Evolutionary conservation across 1,284 basidiomycete species (phyloP), one percentile per base, ranked within the genome.

Genomic region (Boletellus sp.): DNA sequence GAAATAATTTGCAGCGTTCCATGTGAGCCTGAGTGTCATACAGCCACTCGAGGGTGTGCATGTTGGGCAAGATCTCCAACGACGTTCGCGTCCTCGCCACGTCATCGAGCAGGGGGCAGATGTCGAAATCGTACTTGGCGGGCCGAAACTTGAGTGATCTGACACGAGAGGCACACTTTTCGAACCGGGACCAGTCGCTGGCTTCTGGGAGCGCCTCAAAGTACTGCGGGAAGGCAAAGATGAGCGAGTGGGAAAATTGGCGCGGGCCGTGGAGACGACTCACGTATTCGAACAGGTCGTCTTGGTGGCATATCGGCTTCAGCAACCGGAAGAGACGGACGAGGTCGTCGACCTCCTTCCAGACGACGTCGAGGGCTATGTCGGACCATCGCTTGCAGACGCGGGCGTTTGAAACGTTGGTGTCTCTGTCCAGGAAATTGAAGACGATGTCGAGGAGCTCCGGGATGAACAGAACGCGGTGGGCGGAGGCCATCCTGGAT

Each of bases 111-210:
- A 78, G 51, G 35, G 47, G 41, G n/a, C 3, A 50, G 15, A 66
- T 48, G 8, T 54, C 55, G 12, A 33, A 32, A 4, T 51, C 41
- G 47, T 61, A 57, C 22, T 32, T 43, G 21, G 18, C 8, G 0
- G 46, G 30, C 7, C 13, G 44, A 51, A 70, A 72, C 33, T 55
- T 60, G 19, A 80, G 52, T 3, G 59, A 66, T 11, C 83, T 76
- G 16, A 86, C 78, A 24, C 82, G 79, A 22, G 70, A 64, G 19
- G 75, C 75, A 57, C 85, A 86, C 32, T 69, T 72, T 49, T 74
- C 69, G 60, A 86, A 83, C 15, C 75, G 71, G 19, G 65, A 64
- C 85, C 84, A 86, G 63, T 83, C 79, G 21, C 62, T 69, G 3
- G 78, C 71, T 30, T 78, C 73, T 24, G 80, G 74, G 0, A 69